A percentile compares a stretch with the other conserved stretches of the same genome.
Evolutionary conservation across 1,139 yeast species (phyloP).

Genomic region (Lodderomyces oxycetoniae): DNA sequence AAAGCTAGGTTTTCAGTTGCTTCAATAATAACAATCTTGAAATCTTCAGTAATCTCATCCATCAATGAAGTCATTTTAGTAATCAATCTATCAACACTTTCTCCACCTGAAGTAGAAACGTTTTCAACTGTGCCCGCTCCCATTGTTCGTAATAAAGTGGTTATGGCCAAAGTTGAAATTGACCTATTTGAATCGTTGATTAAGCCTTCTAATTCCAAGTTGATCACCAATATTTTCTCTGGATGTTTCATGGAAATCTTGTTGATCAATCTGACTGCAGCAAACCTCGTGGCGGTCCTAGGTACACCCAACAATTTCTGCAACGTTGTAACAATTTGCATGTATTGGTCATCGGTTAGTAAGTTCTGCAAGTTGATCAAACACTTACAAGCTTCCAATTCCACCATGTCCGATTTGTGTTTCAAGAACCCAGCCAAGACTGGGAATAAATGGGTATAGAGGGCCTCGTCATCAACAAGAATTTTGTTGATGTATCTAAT

Average conservation of each 20-base stretch:
- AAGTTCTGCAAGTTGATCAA: slow-evolving; percentile 59
- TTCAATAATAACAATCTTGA: slow-evolving; percentile 89
- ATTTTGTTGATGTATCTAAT: slow-evolving; percentile 77
- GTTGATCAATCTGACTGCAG: slow-evolving; percentile 88
- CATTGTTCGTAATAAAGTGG: slow-evolving; percentile 92
- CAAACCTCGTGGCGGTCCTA: slow-evolving; percentile 83
- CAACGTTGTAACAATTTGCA: slow-evolving; percentile 63
- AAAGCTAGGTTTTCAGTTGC: slow-evolving; percentile 89
- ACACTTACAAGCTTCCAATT: slow-evolving; percentile 87
- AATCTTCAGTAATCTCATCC: slow-evolving; percentile 94
- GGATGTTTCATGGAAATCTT: slow-evolving; percentile 80
- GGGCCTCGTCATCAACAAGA: slow-evolving; percentile 54
- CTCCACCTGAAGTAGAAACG: slow-evolving; percentile 33
- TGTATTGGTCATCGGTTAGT: slow-evolving; percentile 59
- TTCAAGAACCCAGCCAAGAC: slow-evolving; percentile 67
- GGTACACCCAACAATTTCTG: slow-evolving; percentile 83
- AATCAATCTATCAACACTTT: slow-evolving; percentile 84
- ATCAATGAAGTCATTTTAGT: slow-evolving; percentile 82
- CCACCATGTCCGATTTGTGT: slow-evolving; percentile 86
- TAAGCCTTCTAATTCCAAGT: slow-evolving; percentile 76
- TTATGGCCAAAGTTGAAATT: slow-evolving; percentile 97
- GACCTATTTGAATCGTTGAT: slow-evolving; percentile 88
- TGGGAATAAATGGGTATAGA: slow-evolving; percentile 54
- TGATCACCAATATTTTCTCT: slow-evolving; percentile 64
- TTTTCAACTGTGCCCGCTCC: slow-evolving; percentile 53